phyloP scores from a whole-genome alignment of 2,329 filamentous ascomycete genomes.

The Clonostachys chloroleuca region DNA sequence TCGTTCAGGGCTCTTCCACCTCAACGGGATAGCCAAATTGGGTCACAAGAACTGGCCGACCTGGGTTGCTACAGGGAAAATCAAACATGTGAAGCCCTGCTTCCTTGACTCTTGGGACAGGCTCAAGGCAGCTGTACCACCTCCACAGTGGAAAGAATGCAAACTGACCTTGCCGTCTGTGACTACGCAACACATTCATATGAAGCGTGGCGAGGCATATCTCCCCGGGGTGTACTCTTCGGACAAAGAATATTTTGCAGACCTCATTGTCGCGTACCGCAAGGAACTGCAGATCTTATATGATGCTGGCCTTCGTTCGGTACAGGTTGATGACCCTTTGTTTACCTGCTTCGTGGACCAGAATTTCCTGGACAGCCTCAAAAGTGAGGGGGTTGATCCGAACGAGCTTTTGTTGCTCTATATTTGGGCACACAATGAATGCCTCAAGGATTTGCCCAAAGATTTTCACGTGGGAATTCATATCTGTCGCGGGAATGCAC shows the following conservation, averaged over 20 bases:
- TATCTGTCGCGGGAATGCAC: conserved; percentile 59
- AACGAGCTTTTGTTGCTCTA: conserved; percentile 66
- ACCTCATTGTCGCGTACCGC: conserved; percentile 51
- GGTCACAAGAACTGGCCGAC: conserved; percentile 31
- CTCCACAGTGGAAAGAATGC: conserved; percentile 56
- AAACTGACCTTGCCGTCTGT: conserved; percentile 66
- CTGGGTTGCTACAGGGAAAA: conserved; percentile 32
- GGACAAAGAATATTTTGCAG: conserved; percentile 52
- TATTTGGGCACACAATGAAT: conserved; percentile 70
- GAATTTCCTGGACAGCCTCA: conserved; percentile 56
- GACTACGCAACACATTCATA: conserved; percentile 59
- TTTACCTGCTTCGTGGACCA: conserved; percentile 65
- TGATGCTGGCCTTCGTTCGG: conserved; percentile 47
- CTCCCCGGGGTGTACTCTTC: conserved; percentile 43
- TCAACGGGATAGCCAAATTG: conserved; percentile 12
- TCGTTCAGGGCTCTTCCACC: no score
- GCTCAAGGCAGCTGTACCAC: conserved; percentile 38
- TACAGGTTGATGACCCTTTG: conserved; percentile 61
- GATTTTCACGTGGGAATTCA: conserved; percentile 71
- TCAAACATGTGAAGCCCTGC: conserved; percentile 31
- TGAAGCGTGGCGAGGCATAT: conserved; percentile 48
- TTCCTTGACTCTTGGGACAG: conserved; percentile 37
- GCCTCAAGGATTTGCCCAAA: conserved; percentile 52
- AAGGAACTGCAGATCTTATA: conserved; percentile 50
- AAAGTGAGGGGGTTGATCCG: conserved; percentile 53